Evolutionary conservation across 768 basidiomycete species (phyloP), one percentile per base, ranked within the genome.

Genomic region (Porphyrellus cyaneotinctus): DNA sequence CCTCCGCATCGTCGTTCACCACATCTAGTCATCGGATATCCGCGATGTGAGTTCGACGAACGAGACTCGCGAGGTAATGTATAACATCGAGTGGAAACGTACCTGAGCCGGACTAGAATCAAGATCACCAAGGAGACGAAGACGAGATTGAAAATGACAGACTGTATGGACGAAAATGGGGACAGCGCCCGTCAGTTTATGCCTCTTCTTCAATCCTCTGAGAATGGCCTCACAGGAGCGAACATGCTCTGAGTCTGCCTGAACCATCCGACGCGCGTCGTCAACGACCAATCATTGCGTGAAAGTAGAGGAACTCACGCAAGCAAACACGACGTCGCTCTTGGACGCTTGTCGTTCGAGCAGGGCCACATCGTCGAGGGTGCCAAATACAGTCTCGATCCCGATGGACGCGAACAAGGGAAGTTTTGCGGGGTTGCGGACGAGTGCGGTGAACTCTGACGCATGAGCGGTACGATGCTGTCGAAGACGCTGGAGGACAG

Each of bases 81-180:
- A n/a, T n/a, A n/a, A n/a, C n/a, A n/a, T 18, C 37, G 20, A 28
- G 5, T n/a, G 0, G 26, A 44, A 35, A 38, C 63, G 36, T 54
- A 75, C 77, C 77, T 23, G 77, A 77, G 15, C 79, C 78, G 31
- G 80, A 80, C 77, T 79, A 23, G 20, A 5, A 62, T 3, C 23
- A 9, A 12, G 14, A 14, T 5, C 9, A 4, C 26, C 4, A 2
- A 10, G 32, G 7, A 17, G 24, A 9, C 9, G 26, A 28, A 28
- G 9, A 28, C 9, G 26, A 9, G 26, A 5, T 28, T 28, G 26
- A 9, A 28, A 26, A n/a, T 8, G 14, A 41, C 80, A 50, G 57
- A 81, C 83, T 0, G 83, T 84, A 60, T 87, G 80, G 23, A 87
- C 82, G 22, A 80, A 72, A 49, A 75, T 71, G 6, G 80, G 74